Percentiles rank a stretch among this genome's conserved stretches.
Evolutionary conservation across 2,329 filamentous ascomycete species (phyloP).

Genomic region (Ophiocordyceps camponoti-rufipedis): DNA sequence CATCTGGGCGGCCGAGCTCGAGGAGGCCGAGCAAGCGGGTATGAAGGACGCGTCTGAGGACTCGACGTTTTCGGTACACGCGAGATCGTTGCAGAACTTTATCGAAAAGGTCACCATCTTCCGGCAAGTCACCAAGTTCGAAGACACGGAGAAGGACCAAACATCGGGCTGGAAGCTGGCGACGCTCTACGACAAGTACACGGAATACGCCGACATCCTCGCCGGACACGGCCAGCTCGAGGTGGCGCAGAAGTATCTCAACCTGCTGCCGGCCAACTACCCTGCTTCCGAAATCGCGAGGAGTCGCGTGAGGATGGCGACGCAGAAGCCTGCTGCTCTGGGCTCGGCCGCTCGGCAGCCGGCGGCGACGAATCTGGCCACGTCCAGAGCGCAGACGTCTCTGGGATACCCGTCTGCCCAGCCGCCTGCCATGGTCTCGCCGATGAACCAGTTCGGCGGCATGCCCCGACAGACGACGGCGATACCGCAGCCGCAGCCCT

Average conservation of each 20-base stretch:
- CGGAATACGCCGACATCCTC: constrained; percentile 90
- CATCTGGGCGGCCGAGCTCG: constrained; percentile 83
- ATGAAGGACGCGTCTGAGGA: constrained; percentile 52
- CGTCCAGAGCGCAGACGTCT: constrained; percentile 21
- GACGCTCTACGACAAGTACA: constrained; percentile 82
- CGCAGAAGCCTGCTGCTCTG: constrained; percentile 26
- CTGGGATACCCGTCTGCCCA: constrained; percentile 31
- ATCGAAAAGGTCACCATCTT: constrained; percentile 98
- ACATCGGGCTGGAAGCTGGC: constrained; percentile 76
- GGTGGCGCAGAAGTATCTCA: constrained; percentile 79
- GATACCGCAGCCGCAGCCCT: constrained; percentile 14
- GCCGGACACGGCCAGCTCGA: constrained; percentile 75
- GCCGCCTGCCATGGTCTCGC: constrained; percentile 9
- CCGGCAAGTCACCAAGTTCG: constrained; percentile 81
- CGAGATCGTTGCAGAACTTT: constrained; percentile 72
- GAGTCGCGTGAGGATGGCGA: constrained; percentile 71
- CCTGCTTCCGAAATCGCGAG: constrained; percentile 75
- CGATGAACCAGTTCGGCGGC: constrained; percentile 12
- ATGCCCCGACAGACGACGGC: constrained; percentile 7
- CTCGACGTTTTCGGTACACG: constrained; percentile 82
- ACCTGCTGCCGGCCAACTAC: constrained; percentile 68
- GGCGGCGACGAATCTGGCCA: constrained; percentile 10
- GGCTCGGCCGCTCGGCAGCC: constrained; percentile 9
- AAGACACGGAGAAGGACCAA: constrained; percentile 55
- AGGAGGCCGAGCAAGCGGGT: constrained; percentile 62